Conservation (phyloP, 345 rosid species). For the Arabidopsis suecica region DNA sequence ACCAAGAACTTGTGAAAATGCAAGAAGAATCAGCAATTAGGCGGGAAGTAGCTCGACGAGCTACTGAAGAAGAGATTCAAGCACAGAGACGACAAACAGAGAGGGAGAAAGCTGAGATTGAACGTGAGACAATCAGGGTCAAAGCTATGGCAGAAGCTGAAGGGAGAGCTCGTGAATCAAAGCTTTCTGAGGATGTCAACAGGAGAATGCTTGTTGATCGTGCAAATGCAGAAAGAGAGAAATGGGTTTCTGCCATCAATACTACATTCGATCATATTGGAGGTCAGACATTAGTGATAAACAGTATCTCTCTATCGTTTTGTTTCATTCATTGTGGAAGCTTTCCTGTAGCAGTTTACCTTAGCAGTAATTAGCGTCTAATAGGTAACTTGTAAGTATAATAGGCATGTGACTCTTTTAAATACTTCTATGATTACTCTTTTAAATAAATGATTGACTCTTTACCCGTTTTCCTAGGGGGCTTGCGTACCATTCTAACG, state of each 20-base stretch:
- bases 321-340: not conserved
- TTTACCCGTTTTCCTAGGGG: slow-evolving; percentile 59
- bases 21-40: slow-evolving; percentile 92
- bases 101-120: slow-evolving; percentile 98
- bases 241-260: slow-evolving; percentile 96
- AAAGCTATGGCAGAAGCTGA: slow-evolving; percentile 98
- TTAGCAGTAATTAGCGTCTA: slow-evolving; percentile 9
- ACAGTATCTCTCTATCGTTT: not conserved
- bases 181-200: slow-evolving; percentile 93
- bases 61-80: slow-evolving; percentile 97
- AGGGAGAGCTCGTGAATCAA: slow-evolving; percentile 97
- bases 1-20: slow-evolving; percentile 91
- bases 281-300: slow-evolving; percentile 53
- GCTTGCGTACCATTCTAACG: slow-evolving; percentile 84
- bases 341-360: not conserved
- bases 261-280: slow-evolving; percentile 95
- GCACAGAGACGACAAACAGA: slow-evolving; percentile 89
- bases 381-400: slow-evolving; percentile 7
- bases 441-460: slow-evolving; percentile 28
- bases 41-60: slow-evolving; percentile 89
- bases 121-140: slow-evolving; percentile 93
- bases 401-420: slow-evolving; percentile 2
- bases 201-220: slow-evolving; percentile 88
- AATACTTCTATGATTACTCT: not conserved
- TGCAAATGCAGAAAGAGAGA: slow-evolving; percentile 97